Conservation (phyloP, 208 protist species). For the Wallacemonas sp. region DNA sequence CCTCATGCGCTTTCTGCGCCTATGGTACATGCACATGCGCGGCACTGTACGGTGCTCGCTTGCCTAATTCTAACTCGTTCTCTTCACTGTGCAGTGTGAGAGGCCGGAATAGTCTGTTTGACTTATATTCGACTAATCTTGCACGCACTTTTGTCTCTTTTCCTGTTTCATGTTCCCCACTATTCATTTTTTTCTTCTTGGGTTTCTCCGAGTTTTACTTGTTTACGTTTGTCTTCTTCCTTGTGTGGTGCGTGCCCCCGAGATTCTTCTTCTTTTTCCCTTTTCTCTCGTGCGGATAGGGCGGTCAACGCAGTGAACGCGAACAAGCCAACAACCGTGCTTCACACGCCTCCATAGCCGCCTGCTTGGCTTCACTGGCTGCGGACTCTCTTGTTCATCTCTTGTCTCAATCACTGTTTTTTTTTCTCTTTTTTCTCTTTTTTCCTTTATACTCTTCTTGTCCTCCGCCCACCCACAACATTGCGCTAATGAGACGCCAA, state of each 20-base stretch:
- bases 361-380: no score
- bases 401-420: background rate
- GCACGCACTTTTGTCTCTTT: background rate
- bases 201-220: background rate
- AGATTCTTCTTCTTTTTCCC: background rate
- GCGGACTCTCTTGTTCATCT: background rate
- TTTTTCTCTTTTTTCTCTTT: constrained; percentile 6
- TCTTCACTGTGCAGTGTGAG: no score
- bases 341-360: background rate
- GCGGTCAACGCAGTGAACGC: no score
- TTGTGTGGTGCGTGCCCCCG: no score
- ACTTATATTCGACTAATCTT: background rate
- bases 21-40: no score
- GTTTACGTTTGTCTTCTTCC: background rate
- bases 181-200: background rate
- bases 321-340: no score
- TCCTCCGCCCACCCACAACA: no score
- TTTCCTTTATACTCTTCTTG: background rate
- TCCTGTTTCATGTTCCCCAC: background rate
- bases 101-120: no score
- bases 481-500: no score
- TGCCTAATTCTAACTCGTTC: no score
- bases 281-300: background rate
- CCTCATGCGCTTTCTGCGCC: no score
- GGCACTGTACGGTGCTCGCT: no score